Conservation (phyloP, 1,284 basidiomycete genomes). For the Grifola frondosa region DNA sequence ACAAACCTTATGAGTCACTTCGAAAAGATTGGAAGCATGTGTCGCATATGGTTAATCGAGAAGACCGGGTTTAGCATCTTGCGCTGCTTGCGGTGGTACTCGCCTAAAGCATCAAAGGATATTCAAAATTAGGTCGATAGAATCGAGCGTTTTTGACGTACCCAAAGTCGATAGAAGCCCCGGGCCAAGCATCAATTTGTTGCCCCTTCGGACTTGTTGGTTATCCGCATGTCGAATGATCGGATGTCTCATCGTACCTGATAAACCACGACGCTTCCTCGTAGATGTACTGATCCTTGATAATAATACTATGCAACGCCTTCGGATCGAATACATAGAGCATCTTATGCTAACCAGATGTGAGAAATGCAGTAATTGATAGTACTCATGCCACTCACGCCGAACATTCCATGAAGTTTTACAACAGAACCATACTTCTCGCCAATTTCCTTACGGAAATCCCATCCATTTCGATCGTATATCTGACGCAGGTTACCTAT, state of each 20-base stretch:
- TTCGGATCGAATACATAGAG: slow-evolving; percentile 19
- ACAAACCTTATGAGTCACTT: no score
- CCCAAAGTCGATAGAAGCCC: slow-evolving; percentile 2
- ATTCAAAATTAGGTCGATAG: no score
- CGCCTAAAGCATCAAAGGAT: no score
- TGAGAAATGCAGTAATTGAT: neutral
- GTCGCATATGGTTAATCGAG: no score
- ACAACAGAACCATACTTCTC: slow-evolving; percentile 17
- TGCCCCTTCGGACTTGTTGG: no score
- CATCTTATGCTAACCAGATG: slow-evolving; percentile 7
- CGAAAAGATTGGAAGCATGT: no score
- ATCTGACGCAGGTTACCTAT: slow-evolving; percentile 18
- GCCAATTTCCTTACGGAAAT: slow-evolving; percentile 8
- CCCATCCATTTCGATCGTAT: slow-evolving; percentile 20
- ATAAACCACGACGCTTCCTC: slow-evolving; percentile 14
- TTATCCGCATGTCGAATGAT: no score
- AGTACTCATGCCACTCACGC: slow-evolving; percentile 6
- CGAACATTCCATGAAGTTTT: slow-evolving; percentile 13
- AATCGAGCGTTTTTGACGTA: no score
- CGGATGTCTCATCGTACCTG: no score
- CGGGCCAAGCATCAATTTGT: slow-evolving; percentile 4
- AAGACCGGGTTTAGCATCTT: no score
- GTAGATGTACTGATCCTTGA: slow-evolving; percentile 20
- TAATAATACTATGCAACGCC: slow-evolving; percentile 16
- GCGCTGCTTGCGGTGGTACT: no score